phyloP scores from a whole-genome alignment of 148 eudicot species.

The Drosera capensis region DNA sequence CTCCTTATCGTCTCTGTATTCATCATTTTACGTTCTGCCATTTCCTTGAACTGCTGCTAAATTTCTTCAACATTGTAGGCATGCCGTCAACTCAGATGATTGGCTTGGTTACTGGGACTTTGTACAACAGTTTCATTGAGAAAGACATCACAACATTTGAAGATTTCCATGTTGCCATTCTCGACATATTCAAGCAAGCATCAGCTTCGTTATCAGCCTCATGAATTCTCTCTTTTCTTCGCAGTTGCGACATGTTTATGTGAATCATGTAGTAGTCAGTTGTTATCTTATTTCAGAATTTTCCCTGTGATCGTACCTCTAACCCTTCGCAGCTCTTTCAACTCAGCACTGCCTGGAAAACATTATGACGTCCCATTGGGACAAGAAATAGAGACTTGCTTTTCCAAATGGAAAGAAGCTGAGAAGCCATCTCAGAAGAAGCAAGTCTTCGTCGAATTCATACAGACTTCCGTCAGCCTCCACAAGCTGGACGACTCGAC shows the following conservation, averaged over 20 bases:
- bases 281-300: no score
- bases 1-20: background rate
- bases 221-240: background rate
- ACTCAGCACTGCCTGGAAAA: conserved; percentile 80
- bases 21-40: no score
- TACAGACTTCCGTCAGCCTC: conserved; percentile 27
- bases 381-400: conserved; percentile 34
- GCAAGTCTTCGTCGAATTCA: conserved; percentile 38
- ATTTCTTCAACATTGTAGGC: conserved; percentile 15
- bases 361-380: conserved; percentile 60
- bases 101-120: conserved; percentile 34
- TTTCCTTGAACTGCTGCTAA: background rate
- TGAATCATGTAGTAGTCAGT: no score
- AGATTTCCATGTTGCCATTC: conserved; percentile 56
- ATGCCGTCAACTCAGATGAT: conserved; percentile 43
- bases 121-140: conserved; percentile 36
- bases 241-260: background rate
- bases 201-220: no score
- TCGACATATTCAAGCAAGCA: conserved; percentile 65
- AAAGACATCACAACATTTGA: conserved; percentile 37
- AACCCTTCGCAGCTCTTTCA: conserved; percentile 75
- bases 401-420: conserved; percentile 21
- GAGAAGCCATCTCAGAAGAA: conserved; percentile 22
- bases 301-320: no score
- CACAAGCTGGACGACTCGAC: conserved; percentile 47